These are phyloP conservation scores for Apium graveolens DNA, from an alignment of 129 eudicot species.

Conservation along the genomic window DNA sequence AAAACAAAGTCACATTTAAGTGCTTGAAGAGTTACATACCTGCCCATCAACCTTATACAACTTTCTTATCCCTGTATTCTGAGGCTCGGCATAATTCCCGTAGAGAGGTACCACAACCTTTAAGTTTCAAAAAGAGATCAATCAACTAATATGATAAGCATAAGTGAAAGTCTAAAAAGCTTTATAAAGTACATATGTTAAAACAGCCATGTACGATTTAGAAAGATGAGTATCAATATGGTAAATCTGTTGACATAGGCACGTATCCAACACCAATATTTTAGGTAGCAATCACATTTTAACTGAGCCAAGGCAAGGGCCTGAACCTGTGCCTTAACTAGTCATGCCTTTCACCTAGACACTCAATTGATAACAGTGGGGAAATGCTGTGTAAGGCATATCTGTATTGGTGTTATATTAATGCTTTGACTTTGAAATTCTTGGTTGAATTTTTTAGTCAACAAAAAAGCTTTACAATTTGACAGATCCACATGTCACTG, in stretches of 20 bases:
- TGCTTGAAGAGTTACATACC: slow-evolving; percentile 34
- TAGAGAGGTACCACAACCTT: slow-evolving; percentile 88
- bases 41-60: slow-evolving; percentile 72
- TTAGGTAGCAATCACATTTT: background rate
- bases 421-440: background rate
- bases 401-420: background rate
- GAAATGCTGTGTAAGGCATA: background rate
- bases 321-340: background rate
- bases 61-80: slow-evolving; percentile 70
- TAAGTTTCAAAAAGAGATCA: slow-evolving; percentile 2
- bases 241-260: background rate
- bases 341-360: background rate
- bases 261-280: background rate
- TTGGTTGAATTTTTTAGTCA: background rate
- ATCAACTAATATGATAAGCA: background rate
- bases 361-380: background rate
- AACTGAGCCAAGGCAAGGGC: background rate
- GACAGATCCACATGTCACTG: too few species aligned
- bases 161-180: background rate
- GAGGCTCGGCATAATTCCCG: slow-evolving; percentile 59
- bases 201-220: background rate
- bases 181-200: background rate
- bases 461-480: background rate
- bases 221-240: background rate
- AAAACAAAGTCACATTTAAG: slow-evolving; percentile 3